Evolutionary conservation across 352 stramenopile genomes (phyloP).

Genomic region (Phytophthora podocarpi): DNA sequence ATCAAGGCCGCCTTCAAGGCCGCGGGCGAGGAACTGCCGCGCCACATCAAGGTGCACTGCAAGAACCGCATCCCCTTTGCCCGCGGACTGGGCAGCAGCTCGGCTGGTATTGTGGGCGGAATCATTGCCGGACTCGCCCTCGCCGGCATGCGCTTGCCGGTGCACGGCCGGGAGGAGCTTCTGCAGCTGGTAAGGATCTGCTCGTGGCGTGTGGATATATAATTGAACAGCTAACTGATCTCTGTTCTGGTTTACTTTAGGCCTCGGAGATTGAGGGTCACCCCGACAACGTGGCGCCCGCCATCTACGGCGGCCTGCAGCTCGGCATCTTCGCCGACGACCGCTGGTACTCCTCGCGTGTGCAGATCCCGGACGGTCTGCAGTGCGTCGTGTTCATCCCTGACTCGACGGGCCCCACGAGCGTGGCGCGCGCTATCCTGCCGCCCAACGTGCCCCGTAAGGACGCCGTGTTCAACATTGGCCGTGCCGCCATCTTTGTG

Average conservation of each 20-base stretch:
- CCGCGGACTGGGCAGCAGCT: slow-evolving; percentile 96
- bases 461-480: slow-evolving; percentile 98
- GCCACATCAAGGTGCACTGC: slow-evolving; percentile 95
- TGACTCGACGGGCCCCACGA: slow-evolving; percentile 96
- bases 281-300: slow-evolving; percentile 98
- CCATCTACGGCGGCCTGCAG: slow-evolving; percentile 99
- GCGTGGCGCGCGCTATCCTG: slow-evolving; percentile 93
- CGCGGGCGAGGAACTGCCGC: slow-evolving; percentile 93
- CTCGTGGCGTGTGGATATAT: neutral
- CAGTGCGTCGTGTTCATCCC: slow-evolving; percentile 99
- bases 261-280: slow-evolving; percentile 98
- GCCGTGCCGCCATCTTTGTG: slow-evolving; percentile 96
- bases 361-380: slow-evolving; percentile 94
- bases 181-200: slow-evolving; percentile 89
- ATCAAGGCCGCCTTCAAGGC: slow-evolving; percentile 96
- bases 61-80: slow-evolving; percentile 98
- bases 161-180: slow-evolving; percentile 92
- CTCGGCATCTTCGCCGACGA: slow-evolving; percentile 94
- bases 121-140: slow-evolving; percentile 99
- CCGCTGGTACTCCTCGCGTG: slow-evolving; percentile 97
- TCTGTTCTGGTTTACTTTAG: slow-evolving; percentile 9
- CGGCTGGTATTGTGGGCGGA: slow-evolving; percentile 98
- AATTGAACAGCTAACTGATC: slow-evolving; percentile 1
- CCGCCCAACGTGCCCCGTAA: slow-evolving; percentile 85
- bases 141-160: slow-evolving; percentile 92